Evolutionary conservation across 2,329 filamentous ascomycete species (phyloP), one percentile per base, ranked within the genome.

Genomic region (Aspergillus chevalieri): DNA sequence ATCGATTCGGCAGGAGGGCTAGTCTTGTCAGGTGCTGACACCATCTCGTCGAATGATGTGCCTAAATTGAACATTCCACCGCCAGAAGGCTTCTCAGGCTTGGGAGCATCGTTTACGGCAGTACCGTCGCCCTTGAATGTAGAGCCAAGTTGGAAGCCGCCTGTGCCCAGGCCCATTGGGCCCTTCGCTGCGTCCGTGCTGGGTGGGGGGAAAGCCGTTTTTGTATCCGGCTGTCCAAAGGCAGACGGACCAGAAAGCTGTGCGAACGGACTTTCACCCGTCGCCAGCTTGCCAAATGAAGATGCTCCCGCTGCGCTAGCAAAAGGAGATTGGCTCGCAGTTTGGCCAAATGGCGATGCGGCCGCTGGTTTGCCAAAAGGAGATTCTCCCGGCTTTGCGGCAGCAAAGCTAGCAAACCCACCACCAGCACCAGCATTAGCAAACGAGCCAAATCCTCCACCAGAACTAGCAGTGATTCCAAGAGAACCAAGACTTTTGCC

Each of bases 91-190:
- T 68, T 66, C 2, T 69, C 64, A 17, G 70, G 59, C 43, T 71
- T 72, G n/a, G 65, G 61, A 3, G 56, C 59, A 58, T 74, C 73
- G 50, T 67, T 67, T 22, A 57, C 64, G 48, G 70, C 66, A 12
- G 65, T 66, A 7, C 63, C 66, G 50, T 76, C 74, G 3, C 61
- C 62, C 55, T 74, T 74, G 52, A 77, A 75, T 9, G 67, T 67
- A 21, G 74, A 73, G 2, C 68, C 70, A 19, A 76, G 55, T 6
- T 61, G 63, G 54, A 77, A 77, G n/a, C 61, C 60, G 50, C 59
- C 51, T 12, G 57, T 46, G 6, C 58, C 55, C 22, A 60, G 39
- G 4, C 64, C 66, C 46, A 71, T 69, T 0, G 59, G 46, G 26
- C 59, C 60, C 46, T 63, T 65, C 19, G 64, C 46, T 34, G 61